These are phyloP conservation scores for Komagataella ulmi DNA, from an alignment of 805 yeast genomes.

Conservation along the genomic window DNA sequence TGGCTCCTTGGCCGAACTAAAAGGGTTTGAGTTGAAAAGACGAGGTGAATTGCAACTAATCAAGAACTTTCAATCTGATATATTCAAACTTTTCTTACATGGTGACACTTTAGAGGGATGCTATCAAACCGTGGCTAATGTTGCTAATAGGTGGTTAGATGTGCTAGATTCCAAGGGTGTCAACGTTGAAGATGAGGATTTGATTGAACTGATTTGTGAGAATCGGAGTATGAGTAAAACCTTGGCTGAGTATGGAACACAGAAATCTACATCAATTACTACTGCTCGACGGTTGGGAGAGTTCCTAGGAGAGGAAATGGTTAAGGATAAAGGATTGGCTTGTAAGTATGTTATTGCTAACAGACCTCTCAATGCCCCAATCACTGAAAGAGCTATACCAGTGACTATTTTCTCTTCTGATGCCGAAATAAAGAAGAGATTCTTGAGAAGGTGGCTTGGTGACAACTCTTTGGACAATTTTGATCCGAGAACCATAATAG, in stretches of 20 bases:
- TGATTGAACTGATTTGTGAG: conserved; percentile 90
- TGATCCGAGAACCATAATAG: conserved; percentile 81
- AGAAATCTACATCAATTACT: conserved; percentile 90
- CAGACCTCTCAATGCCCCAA: conserved; percentile 75
- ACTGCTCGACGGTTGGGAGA: conserved; percentile 92
- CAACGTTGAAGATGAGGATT: conserved; percentile 84
- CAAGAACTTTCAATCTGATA: conserved; percentile 90
- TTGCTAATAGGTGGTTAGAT: conserved; percentile 94
- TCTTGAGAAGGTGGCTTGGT: conserved; percentile 74
- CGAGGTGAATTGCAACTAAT: conserved; percentile 92
- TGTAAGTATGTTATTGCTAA: conserved; percentile 87
- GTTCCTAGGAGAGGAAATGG: conserved; percentile 92
- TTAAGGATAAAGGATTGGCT: conserved; percentile 89
- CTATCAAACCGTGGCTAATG: conserved; percentile 79
- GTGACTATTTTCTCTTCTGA: conserved; percentile 92
- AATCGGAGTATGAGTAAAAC: conserved; percentile 92
- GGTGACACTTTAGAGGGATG: conserved; percentile 72
- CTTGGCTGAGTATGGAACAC: conserved; percentile 75
- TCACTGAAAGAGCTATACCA: conserved; percentile 93
- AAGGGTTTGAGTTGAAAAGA: conserved; percentile 93
- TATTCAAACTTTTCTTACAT: conserved; percentile 80
- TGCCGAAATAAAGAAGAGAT: conserved; percentile 49
- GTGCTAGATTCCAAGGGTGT: conserved; percentile 79
- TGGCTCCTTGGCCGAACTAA: conserved; percentile 87
- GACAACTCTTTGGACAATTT: conserved; percentile 67